Evolutionary conservation across 305 asterid genomes (phyloP).

Genomic region (Fraxinus baroniana): DNA sequence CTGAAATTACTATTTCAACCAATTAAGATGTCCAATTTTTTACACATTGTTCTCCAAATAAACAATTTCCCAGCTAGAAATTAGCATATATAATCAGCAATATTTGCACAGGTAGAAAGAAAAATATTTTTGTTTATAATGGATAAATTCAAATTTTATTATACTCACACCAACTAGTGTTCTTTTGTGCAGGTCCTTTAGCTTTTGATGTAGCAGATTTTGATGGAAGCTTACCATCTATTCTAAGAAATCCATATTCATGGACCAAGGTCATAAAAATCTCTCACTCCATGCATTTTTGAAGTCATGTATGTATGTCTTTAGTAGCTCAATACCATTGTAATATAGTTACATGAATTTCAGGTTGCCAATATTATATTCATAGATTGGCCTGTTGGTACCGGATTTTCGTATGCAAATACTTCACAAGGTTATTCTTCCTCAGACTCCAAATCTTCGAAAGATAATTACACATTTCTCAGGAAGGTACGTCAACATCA

Average conservation of each 20-base stretch:
- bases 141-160: no score
- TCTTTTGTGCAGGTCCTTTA: not conserved
- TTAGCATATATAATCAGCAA: no score
- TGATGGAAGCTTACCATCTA: not conserved
- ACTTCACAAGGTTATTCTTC: constrained; percentile 33
- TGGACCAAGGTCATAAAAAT: not conserved
- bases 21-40: not conserved
- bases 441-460: constrained; percentile 32
- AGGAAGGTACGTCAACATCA: constrained; percentile 20
- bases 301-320: not conserved
- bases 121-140: no score
- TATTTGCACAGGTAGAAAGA: no score
- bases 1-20: no score
- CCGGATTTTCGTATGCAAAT: constrained; percentile 46
- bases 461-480: constrained; percentile 34
- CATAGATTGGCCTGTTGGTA: constrained; percentile 46
- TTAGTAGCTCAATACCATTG: no score
- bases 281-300: not conserved
- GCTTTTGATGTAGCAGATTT: not conserved
- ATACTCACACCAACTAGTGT: not conserved
- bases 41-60: not conserved
- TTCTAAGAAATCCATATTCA: not conserved
- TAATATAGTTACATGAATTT: not conserved
- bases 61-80: not conserved
- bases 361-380: constrained; percentile 46